A percentile compares a stretch with the other conserved stretches of the same genome.
Evolutionary conservation across 2,329 filamentous ascomycete genomes (phyloP).

Genomic region (Trichophaea hybrida): DNA sequence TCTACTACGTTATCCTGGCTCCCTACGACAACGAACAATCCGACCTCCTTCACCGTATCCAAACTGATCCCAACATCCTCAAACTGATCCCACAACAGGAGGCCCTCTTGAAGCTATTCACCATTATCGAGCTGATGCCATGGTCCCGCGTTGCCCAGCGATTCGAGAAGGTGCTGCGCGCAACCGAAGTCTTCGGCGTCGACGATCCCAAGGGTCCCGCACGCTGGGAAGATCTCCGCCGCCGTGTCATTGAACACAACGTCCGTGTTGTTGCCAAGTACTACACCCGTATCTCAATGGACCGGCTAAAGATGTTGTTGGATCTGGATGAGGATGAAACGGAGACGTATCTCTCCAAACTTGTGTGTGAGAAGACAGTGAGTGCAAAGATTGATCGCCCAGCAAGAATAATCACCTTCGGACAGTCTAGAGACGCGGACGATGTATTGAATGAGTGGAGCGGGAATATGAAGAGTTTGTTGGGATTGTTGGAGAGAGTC

Average conservation of each 20-base stretch:
- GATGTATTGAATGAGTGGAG: conserved; percentile 98
- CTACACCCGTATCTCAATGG: conserved; percentile 93
- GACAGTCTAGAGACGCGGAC: conserved; percentile 85
- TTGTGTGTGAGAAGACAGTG: conserved; percentile 95
- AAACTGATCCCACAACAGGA: conserved; percentile 45
- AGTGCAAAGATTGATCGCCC: conserved; percentile 95
- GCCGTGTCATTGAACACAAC: conserved; percentile 98
- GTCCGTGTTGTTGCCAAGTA: conserved; percentile 96
- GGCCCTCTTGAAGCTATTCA: conserved; percentile 84
- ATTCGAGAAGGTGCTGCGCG: conserved; percentile 75
- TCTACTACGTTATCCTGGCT: conserved; percentile 93
- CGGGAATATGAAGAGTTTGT: conserved; percentile 86
- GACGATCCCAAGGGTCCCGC: conserved; percentile 66
- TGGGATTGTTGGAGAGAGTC: conserved; percentile 75
- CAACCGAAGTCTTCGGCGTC: conserved; percentile 75
- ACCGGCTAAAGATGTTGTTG: conserved; percentile 74
- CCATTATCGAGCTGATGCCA: conserved; percentile 89
- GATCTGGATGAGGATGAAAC: conserved; percentile 92
- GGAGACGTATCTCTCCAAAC: conserved; percentile 94
- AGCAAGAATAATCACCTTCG: conserved; percentile 81
- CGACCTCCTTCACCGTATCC: conserved; percentile 85
- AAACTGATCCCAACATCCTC: conserved; percentile 67
- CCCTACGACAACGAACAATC: conserved; percentile 98
- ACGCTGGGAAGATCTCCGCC: conserved; percentile 87
- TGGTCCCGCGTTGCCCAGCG: conserved; percentile 87